Evolutionary conservation across 2,329 filamentous ascomycete genomes (phyloP).

Genomic region (Penicillium sp.): DNA sequence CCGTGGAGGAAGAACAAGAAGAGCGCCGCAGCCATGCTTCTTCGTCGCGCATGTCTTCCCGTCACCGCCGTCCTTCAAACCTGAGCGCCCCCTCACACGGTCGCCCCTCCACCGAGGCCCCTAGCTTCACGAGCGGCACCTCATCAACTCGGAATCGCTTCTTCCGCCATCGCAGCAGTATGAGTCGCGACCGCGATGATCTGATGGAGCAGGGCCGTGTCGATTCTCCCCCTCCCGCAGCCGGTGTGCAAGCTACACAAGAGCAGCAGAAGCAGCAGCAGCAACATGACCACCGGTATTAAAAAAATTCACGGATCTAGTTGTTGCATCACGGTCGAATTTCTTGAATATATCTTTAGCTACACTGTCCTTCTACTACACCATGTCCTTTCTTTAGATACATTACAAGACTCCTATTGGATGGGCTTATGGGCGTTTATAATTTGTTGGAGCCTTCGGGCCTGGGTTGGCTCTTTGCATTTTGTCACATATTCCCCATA

Average conservation of each 20-base stretch:
- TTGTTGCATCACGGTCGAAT: background rate
- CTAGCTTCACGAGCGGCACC: conserved; percentile 40
- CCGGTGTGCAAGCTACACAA: conserved; percentile 1
- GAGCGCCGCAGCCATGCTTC: conserved; percentile 38
- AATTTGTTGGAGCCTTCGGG: background rate
- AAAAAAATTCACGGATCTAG: background rate
- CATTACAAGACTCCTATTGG: background rate
- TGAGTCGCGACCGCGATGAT: conserved; percentile 44
- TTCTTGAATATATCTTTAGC: conserved; percentile 6
- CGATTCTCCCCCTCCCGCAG: conserved; percentile 30
- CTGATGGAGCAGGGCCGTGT: conserved; percentile 57
- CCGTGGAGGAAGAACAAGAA: conserved; percentile 42
- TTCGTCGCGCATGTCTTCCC: conserved; percentile 24
- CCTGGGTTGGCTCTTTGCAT: conserved; percentile 5
- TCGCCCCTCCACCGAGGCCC: conserved; percentile 40
- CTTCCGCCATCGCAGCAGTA: conserved; percentile 58
- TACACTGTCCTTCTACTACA: background rate
- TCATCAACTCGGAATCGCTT: conserved; percentile 65
- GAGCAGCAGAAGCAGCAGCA: background rate
- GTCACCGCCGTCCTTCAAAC: conserved; percentile 34
- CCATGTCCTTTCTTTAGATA: background rate
- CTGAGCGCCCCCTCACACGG: conserved; percentile 33
- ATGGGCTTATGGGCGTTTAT: background rate
- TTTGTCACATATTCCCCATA: background rate
- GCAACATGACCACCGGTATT: background rate